phyloP scores from a whole-genome alignment of 176 grass and related monocot genomes.

The Hyparrhenia diplandra region DNA sequence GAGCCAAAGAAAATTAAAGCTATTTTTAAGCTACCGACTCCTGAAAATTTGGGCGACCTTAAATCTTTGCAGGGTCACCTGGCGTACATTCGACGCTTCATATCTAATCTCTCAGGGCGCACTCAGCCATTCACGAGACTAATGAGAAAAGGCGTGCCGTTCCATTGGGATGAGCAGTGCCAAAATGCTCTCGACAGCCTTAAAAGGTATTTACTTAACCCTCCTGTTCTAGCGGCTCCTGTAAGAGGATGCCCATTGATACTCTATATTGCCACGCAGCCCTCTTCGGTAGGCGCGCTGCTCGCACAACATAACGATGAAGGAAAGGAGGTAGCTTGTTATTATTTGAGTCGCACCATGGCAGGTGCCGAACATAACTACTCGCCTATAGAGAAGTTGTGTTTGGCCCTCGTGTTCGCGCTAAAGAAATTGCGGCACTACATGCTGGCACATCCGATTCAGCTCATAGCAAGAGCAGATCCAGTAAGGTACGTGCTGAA shows the following conservation, averaged over 20 bases:
- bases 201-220: background rate
- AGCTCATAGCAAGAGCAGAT: too few species aligned
- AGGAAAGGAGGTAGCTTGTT: background rate
- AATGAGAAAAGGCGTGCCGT: background rate
- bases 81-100: background rate
- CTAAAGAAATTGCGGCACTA: too few species aligned
- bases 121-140: background rate
- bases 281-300: background rate
- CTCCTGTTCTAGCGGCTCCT: background rate
- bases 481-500: too few species aligned
- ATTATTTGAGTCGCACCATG: background rate
- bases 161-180: background rate
- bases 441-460: too few species aligned
- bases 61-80: background rate
- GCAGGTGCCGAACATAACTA: too few species aligned
- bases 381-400: too few species aligned
- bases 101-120: background rate
- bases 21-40: background rate
- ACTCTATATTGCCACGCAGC: background rate
- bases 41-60: background rate
- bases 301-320: background rate
- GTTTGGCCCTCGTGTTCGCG: too few species aligned
- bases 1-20: background rate
- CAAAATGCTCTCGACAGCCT: background rate
- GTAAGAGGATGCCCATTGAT: background rate